Base-by-base conservation (phyloP, 805 yeast genomes). In the Candida jianshihensis region DNA sequence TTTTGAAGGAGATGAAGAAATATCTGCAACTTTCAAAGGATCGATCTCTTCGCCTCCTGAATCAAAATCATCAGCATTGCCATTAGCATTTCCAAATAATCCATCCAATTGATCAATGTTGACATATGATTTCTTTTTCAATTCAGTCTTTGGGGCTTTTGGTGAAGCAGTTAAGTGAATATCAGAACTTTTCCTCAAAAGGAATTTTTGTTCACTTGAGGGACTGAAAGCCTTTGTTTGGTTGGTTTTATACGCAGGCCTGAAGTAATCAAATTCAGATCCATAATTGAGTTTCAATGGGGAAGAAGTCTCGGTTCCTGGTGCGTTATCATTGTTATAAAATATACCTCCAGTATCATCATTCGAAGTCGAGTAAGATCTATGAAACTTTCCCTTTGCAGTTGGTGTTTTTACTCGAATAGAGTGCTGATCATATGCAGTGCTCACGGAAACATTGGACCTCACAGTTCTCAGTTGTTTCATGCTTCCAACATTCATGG, bases 101-200 rank as follows among this genome's bases (percentile, higher is more conserved):
- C 56, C 56, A 40, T 51, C 56, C 16, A 38, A 25, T 12, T 33
- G 39, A 36, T 51, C 49, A 27, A 51, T 39, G 19, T 51, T 51
- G 10, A 28, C 36, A 26, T 26, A 47, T 7, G 28, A 15, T 16
- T 19, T 32, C 13, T 19, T 29, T 4, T 19, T 17, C 6, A 14
- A 6, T 8, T 5, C 14, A 24, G 22, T 20, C 7, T 20, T 10
- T 7, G 22, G 7, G 22, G 9, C 22, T 24, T 26, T n/a, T n/a
- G n/a, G n/a, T n/a, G n/a, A n/a, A n/a, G n/a, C n/a, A n/a, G n/a
- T n/a, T n/a, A n/a, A n/a, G n/a, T n/a, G n/a, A n/a, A n/a, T n/a
- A n/a, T n/a, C n/a, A n/a, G n/a, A n/a, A n/a, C n/a, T n/a, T n/a
- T n/a, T n/a, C n/a, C n/a, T n/a, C n/a, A n/a, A n/a, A n/a, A n/a